These are phyloP conservation scores for Xylariales sp. DNA, from an alignment of 2,329 filamentous ascomycete species.

Conservation along the genomic window DNA sequence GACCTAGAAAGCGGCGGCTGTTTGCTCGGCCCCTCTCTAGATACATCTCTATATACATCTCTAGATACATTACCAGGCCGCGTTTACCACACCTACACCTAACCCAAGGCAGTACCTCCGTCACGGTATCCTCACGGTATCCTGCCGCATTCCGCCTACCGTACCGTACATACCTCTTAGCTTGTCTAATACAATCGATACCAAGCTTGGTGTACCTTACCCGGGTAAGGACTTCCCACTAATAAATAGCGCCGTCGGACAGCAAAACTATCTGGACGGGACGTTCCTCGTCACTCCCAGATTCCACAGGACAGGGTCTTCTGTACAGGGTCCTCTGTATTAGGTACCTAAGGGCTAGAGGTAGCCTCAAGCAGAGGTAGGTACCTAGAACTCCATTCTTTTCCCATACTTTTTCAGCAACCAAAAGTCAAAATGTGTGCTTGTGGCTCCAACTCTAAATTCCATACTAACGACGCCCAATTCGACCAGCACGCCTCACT, in stretches of 20 bases:
- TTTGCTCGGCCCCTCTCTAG: slow-evolving; percentile 25
- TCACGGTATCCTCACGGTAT: not conserved
- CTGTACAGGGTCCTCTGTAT: not conserved
- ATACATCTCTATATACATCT: no score
- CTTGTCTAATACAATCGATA: slow-evolving; percentile 5
- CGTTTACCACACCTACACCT: no score
- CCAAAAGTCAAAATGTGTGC: not conserved
- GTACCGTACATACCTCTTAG: slow-evolving; percentile 7
- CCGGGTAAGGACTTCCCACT: slow-evolving; percentile 26
- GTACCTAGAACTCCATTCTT: not conserved
- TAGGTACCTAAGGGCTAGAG: not conserved
- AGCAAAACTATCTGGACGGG: slow-evolving; percentile 2
- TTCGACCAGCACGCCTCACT: slow-evolving; percentile 18
- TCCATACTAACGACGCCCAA: slow-evolving; percentile 9
- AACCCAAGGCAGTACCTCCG: no score
- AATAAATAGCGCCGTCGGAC: slow-evolving; percentile 27
- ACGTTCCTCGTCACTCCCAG: slow-evolving; percentile 8
- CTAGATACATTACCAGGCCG: no score
- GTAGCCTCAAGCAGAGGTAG: not conserved
- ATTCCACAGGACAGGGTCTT: slow-evolving; percentile 2
- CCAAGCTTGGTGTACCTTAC: slow-evolving; percentile 9
- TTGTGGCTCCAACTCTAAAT: slow-evolving; percentile 2
- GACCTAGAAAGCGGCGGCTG: slow-evolving; percentile 12
- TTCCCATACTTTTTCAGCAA: no score
- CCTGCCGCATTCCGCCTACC: slow-evolving; percentile 4